Conservation (phyloP, 148 eudicot genomes). For the Suaeda aralocaspica region DNA sequence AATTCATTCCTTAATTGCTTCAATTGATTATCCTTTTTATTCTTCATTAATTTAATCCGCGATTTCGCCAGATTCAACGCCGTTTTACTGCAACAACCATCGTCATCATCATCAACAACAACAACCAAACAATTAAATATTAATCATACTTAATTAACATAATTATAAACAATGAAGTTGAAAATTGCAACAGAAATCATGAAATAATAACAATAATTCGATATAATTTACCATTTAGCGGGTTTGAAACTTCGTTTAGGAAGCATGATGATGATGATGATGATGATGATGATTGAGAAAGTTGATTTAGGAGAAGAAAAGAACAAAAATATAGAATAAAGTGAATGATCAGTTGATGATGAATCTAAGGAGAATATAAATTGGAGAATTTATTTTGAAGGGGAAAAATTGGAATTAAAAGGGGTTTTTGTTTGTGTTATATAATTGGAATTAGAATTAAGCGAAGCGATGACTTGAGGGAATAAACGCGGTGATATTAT, state of each 20-base stretch:
- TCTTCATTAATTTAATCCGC: conserved; percentile 77
- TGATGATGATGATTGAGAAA: no score
- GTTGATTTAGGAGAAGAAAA: background rate
- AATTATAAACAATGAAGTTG: background rate
- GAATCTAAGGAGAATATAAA: no score
- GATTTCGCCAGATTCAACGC: conserved; percentile 78
- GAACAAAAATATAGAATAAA: no score
- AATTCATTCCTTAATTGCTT: conserved; percentile 70
- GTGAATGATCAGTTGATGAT: background rate
- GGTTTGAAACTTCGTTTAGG: conserved; percentile 76
- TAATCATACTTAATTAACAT: background rate
- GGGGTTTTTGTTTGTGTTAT: no score
- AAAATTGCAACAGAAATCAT: background rate
- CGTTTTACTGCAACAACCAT: conserved; percentile 58
- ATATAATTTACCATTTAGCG: conserved; percentile 62
- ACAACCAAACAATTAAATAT: background rate
- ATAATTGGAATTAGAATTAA: no score
- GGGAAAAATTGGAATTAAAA: background rate
- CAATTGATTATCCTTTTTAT: conserved; percentile 73
- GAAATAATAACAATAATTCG: background rate
- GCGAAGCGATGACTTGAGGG: no score
- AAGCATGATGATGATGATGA: conserved; percentile 37
- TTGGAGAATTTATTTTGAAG: background rate
- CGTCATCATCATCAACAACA: background rate
- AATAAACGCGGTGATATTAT: background rate